Evolutionary conservation across 23 red algal genomes (phyloP), one percentile per base, ranked within the genome.

Genomic region (Cyanidioschyzon merolae): DNA sequence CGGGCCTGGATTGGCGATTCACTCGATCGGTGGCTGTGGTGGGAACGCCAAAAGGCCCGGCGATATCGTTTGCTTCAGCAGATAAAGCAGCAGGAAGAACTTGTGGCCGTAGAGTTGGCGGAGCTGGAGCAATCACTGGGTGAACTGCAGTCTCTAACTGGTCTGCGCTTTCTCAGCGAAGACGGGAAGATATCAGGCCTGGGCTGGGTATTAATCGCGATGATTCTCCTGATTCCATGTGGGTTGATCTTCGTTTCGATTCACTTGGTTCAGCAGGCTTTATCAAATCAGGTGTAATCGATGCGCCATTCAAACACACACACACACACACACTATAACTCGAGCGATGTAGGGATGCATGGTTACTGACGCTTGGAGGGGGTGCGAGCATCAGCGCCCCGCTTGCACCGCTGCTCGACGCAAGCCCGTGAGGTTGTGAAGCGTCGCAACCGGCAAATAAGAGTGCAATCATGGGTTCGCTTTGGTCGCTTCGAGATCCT

Each of bases 1-100:
- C 12, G 63, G 30, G 63, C 63, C 29, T 71, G 63, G 63, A 71
- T 71, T 27, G 63, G 63, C 16, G 63, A 71, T 27, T 71, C 63
- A 27, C 32, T 71, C 63, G 32, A 3, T 3, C 63, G 63, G 21
- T 71, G 63, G 63, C 63, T 32, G 12, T 71, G 63, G 63, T 71
- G 63, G 63, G 63, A 71, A 27, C n/a, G 7, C 7, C 63, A 71
- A 27, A 71, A 71, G 30, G 63, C 63, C 7, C 63, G 32, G 7
- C 63, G 63, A 3, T 35, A 35, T 7, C n/a, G 30, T 3, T 32
- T 35, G 29, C 30, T 71, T 3, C 63, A 35, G n/a, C 21, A 35
- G 63, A 32, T 71, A 3, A 25, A 35, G n/a, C n/a, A 71, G 29
- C 63, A 71, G 63, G n/a, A 71, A 32, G 12, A 71, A 35, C 63